These are phyloP conservation scores for Mucor saturninus DNA, from an alignment of 371 early-diverging fungal genomes.

Conservation along the genomic window DNA sequence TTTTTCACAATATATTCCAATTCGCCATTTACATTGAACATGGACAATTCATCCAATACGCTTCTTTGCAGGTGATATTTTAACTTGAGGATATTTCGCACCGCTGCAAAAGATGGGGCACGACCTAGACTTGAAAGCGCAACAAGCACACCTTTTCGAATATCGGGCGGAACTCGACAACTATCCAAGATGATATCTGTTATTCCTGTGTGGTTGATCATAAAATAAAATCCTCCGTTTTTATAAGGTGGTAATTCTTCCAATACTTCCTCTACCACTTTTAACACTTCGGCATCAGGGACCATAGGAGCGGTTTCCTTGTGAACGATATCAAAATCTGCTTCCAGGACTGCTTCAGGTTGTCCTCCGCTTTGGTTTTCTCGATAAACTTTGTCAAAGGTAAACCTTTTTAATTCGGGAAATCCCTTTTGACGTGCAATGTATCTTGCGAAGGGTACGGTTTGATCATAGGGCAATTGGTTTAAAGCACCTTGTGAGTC, in stretches of 20 bases:
- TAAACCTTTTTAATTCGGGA: slow-evolving; percentile 82
- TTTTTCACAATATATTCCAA: slow-evolving; percentile 54
- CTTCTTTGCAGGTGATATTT: slow-evolving; percentile 66
- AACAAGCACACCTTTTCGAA: slow-evolving; percentile 59
- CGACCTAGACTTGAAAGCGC: slow-evolving; percentile 65
- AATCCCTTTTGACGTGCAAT: slow-evolving; percentile 75
- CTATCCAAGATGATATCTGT: slow-evolving; percentile 66
- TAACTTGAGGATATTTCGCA: slow-evolving; percentile 63
- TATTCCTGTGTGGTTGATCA: slow-evolving; percentile 65
- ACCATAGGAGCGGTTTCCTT: slow-evolving; percentile 70
- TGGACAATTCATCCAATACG: slow-evolving; percentile 68
- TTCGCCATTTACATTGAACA: slow-evolving; percentile 66
- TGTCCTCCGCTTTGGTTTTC: slow-evolving; percentile 80
- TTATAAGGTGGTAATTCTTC: slow-evolving; percentile 78
- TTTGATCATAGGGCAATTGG: slow-evolving; percentile 90
- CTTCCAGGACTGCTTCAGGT: slow-evolving; percentile 80
- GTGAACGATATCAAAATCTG: slow-evolving; percentile 92
- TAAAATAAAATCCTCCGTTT: slow-evolving; percentile 58
- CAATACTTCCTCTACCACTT: slow-evolving; percentile 84
- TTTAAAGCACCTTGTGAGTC: slow-evolving; percentile 86
- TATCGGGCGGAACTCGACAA: slow-evolving; percentile 65
- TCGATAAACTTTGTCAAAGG: slow-evolving; percentile 85
- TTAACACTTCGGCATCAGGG: slow-evolving; percentile 90
- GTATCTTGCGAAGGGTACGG: slow-evolving; percentile 90
- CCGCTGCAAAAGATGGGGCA: slow-evolving; percentile 63